A percentile compares a stretch with the other conserved stretches of the same genome.
Evolutionary conservation across 257 asterid species (phyloP).

Genomic region (Capsicum chinense): DNA sequence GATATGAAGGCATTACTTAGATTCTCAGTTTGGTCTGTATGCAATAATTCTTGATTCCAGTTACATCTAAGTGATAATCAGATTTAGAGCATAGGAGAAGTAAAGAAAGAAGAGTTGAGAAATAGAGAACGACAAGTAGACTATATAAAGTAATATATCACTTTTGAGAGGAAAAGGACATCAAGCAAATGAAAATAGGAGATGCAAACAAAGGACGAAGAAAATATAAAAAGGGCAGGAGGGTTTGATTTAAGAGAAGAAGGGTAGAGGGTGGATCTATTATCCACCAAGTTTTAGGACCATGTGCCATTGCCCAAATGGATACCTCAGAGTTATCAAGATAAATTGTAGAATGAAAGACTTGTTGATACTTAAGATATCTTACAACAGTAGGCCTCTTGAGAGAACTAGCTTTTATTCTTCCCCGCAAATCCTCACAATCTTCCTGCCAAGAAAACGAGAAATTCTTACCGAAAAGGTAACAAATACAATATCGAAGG

Average conservation of each 20-base stretch:
- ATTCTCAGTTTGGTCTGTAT: background rate
- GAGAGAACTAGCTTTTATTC: conserved; percentile 72
- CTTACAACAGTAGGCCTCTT: conserved; percentile 55
- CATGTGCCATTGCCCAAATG: background rate
- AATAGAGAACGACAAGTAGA: background rate
- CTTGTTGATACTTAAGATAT: background rate
- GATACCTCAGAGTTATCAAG: background rate
- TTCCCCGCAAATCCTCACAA: conserved; percentile 68
- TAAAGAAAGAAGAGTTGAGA: background rate
- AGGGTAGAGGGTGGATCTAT: background rate
- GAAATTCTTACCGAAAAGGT: conserved; percentile 22
- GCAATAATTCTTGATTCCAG: conserved; percentile 20
- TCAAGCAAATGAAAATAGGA: conserved; percentile 26
- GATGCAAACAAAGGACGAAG: conserved; percentile 3
- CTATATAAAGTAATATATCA: background rate
- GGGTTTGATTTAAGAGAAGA: background rate
- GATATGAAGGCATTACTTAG: background rate
- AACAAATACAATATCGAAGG: conserved; percentile 19
- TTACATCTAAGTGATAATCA: conserved; percentile 3
- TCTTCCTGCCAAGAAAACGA: conserved; percentile 67
- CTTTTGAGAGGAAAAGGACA: background rate
- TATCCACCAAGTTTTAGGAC: background rate
- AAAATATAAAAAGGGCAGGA: background rate
- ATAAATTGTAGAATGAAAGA: conserved; percentile 26
- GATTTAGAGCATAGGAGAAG: background rate